Evolutionary conservation across 176 grass and related monocot species (phyloP), one percentile per base, ranked within the genome.

Genomic region (Aegilops umbellulata): DNA sequence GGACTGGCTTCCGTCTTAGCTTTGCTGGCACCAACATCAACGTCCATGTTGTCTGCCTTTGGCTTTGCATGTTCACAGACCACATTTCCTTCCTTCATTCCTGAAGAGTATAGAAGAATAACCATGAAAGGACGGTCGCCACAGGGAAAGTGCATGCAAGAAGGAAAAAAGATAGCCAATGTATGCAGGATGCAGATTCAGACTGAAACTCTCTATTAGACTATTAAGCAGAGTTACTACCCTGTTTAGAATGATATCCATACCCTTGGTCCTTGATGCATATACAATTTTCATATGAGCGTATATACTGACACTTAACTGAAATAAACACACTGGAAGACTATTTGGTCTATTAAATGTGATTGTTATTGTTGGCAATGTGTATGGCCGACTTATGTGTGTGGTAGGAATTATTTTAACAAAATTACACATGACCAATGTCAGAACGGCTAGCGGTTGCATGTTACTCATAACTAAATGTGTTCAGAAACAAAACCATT

Each of bases 1-100:
- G 85, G 74, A 80, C 62, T 74, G 77, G 51, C 66, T 85, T 76
- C 80, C 65, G 4, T 80, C 55, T 86, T 79, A 81, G 76, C 36
- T 88, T 80, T 89, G 77, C 16, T 69, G 23, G 42, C 86, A 60
- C 57, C 51, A 23, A 42, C 86, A 74, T 91, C 88, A 68, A 94
- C 86, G 61, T 90, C 82, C 92, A 99, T 93, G 51, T 13, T 57
- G 61, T 88, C 79, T 68, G 69, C 76, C 36, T 22, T 60, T 38
- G 77, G 61, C 27, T 86, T 80, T 29, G 80, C 19, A 39, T 67
- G 78, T 44, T 70, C 81, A 58, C 19, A 32, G 27, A 25, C 3
- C 30, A 38, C 76, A 71, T 81, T 91, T 74, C 68, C 94, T 91
- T 92, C 87, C 34, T 81, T 86, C 78, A 77, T 65, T 80, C 89